Evolutionary conservation across 352 stramenopile species (phyloP), one percentile per base, ranked within the genome.

Genomic region (Globisporangium barbulae): DNA sequence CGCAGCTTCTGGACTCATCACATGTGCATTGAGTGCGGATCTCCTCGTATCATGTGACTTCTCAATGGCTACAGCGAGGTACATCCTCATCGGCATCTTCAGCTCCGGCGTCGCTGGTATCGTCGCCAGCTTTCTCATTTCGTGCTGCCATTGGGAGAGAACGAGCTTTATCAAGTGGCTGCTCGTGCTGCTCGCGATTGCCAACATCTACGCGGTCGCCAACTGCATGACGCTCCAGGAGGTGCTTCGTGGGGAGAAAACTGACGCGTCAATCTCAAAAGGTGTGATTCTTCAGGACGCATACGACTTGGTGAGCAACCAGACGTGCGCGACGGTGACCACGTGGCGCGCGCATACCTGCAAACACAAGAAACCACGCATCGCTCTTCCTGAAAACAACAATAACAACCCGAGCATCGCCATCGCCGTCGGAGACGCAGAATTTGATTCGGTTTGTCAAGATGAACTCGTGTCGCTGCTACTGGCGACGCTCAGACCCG

Each of bases 1-100:
- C 17, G 50, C 50, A 22, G 21, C 57, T 21, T 37, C 25, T 8
- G 64, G 58, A 12, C 15, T 63, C 6, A 22, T 79, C 39, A 31
- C 72, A 28, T 62, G 56, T 28, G 42, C 71, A 12, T 21, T 63
- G 12, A 77, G 68, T 39, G 61, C 64, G 1, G 47, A 68, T 44
- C 37, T 83, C 25, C 54, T 77, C 15, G 37, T 69, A 10, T 70
- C 68, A 15, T 80, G 73, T 28, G 68, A 67, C 47, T 52, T 70
- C 3, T 22, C 48, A 37, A 10, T 21, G 0, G 3, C 52, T 7
- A 21, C 39, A 37, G 59, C 31, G 25, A 41, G 44, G 28, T 62
- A 33, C 35, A 22, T 59, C 5, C 61, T 70, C 15, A 39, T 35
- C 3, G 59, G 22, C 5, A 42, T 63, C 30, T 58, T 66, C 12